A percentile compares a stretch with the other conserved stretches of the same genome.
Evolutionary conservation across 495 filamentous ascomycete species (phyloP).

Genomic region (Annulohypoxylon maeteangense): DNA sequence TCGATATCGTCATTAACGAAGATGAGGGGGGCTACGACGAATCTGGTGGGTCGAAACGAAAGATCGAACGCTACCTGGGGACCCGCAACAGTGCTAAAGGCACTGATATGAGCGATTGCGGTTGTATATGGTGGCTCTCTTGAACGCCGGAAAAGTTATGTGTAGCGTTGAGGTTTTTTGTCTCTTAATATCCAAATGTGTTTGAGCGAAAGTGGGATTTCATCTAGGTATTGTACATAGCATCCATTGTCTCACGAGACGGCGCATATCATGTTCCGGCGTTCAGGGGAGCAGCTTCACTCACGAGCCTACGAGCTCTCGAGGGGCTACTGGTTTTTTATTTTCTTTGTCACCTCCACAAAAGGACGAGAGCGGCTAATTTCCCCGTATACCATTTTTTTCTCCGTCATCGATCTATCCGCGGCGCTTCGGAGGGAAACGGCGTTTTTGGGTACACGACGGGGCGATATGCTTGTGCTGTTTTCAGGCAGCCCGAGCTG

Average conservation of each 20-base stretch:
- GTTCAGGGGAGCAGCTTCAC: slow-evolving; percentile 32
- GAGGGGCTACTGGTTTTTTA: not conserved
- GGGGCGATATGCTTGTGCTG: not conserved
- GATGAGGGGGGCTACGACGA: slow-evolving; percentile 43
- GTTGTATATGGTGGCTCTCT: slow-evolving; percentile 51
- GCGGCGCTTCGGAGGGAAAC: slow-evolving; percentile 8
- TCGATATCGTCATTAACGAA: slow-evolving; percentile 71
- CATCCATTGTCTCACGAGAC: slow-evolving; percentile 31
- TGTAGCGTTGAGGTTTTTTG: slow-evolving; percentile 10
- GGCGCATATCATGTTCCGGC: slow-evolving; percentile 36
- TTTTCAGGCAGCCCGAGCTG: not conserved
- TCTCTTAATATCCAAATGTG: slow-evolving; percentile 22
- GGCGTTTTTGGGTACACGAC: slow-evolving; percentile 29
- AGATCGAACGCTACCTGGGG: slow-evolving; percentile 7
- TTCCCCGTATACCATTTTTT: not conserved
- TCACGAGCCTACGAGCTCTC: not conserved
- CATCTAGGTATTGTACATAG: slow-evolving; percentile 35
- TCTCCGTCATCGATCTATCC: not conserved
- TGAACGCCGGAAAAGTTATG: slow-evolving; percentile 23
- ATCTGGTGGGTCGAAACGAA: slow-evolving; percentile 13
- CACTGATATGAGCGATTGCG: slow-evolving; percentile 48
- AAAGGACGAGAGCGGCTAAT: slow-evolving; percentile 18
- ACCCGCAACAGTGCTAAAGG: slow-evolving; percentile 18
- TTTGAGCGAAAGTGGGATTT: slow-evolving; percentile 27
- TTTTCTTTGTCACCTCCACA: not conserved